Evolutionary conservation across 495 filamentous ascomycete genomes (phyloP), one percentile per base, ranked within the genome.

Genomic region (Aspergillus cavernicola): DNA sequence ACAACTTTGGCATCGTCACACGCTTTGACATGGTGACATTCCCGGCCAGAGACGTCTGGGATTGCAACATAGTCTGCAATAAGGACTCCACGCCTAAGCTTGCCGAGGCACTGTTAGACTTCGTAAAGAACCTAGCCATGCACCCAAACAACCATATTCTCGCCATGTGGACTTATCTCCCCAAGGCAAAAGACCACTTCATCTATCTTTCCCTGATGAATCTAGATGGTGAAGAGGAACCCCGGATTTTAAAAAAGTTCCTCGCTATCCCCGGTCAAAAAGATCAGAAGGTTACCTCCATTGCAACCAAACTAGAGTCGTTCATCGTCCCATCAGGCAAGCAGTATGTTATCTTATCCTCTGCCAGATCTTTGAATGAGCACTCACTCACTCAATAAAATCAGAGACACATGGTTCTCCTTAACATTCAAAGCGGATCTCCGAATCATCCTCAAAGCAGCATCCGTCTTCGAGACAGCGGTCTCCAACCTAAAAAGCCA

Each of bases 1-100:
- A 46, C 43, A 55, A 55, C 43, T 55, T 55, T 24, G 52, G 41
- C 11, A 22, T 55, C 8, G 36, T 55, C 2, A 55, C 52, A 1
- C 35, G 36, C n/a, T 55, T 49, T 31, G 33, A 49, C 18, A 40
- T 55, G 43, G 18, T 15, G 1, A 55, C 41, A 13, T 48, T 55
- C 18, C 43, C 43, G 3, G 7, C 18, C 11, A 20, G 23, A 0
- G 38, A 22, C 1, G 24, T 55, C 3, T 32, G 15, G 22, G 43
- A 45, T 16, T 31, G 52, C 19, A 37, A 13, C 9, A 16, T 49
- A 4, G 18, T 8, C 45, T 49, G 24, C 13, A 3, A 9, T 2
- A 22, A 23, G 6, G 45, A 49, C 16, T 13, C 13, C 2, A 15
- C 12, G 3, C 2, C 7, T 6, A 15, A 49, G 32, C 1, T 49